Evolutionary conservation across 2,329 filamentous ascomycete species (phyloP).

Genomic region (Cordyceps cateniannulata): DNA sequence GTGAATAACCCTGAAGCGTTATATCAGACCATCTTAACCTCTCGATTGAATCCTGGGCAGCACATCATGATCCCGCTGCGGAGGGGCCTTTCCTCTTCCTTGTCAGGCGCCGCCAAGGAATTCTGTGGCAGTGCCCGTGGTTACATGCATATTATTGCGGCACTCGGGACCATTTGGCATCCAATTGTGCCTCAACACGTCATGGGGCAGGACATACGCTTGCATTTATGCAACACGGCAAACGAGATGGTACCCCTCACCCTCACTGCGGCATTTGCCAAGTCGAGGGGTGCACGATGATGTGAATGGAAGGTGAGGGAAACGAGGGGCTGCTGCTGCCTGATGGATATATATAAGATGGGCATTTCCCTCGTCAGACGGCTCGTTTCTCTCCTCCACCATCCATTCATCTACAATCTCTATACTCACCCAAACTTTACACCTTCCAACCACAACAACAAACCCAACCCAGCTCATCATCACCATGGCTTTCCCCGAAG

Average conservation of each 20-base stretch:
- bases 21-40: not conserved
- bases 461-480: no score
- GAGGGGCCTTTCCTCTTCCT: no score
- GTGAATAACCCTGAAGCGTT: not conserved
- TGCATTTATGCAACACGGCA: not conserved
- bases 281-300: not conserved
- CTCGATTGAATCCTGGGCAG: not conserved
- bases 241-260: not conserved
- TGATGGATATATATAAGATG: not conserved
- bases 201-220: not conserved
- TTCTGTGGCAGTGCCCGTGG: slow-evolving; percentile 1
- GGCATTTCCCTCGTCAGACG: not conserved
- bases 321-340: not conserved
- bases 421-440: not conserved
- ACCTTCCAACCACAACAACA: not conserved
- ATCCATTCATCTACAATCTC: not conserved
- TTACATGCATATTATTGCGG: slow-evolving; percentile 6
- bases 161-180: not conserved
- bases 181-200: slow-evolving; percentile 3
- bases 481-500: slow-evolving; percentile 3
- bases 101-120: not conserved
- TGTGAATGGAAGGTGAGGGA: not conserved
- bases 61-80: not conserved
- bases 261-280: not conserved
- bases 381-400: not conserved